Conservation (phyloP, 1,284 basidiomycete species). For the Malassezia caprae region DNA sequence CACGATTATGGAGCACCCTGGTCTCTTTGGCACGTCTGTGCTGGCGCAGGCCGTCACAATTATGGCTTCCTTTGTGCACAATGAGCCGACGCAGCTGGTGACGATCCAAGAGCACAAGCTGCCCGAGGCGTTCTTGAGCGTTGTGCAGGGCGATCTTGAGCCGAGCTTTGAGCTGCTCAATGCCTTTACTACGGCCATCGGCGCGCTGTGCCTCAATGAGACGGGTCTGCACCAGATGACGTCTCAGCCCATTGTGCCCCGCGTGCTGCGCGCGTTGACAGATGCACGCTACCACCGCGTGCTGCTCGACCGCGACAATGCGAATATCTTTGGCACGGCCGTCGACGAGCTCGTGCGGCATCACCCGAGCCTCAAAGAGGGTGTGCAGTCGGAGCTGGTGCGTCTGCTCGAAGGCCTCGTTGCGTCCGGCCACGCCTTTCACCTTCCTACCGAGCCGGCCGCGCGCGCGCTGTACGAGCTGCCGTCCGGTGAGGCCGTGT, state of each 20-base stretch:
- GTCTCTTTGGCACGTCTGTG: constrained; percentile 75
- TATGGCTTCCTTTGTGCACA: constrained; percentile 96
- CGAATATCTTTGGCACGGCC: constrained; percentile 71
- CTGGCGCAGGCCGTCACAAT: constrained; percentile 76
- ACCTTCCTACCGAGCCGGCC: constrained; percentile 18
- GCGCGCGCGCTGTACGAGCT: constrained; percentile 25
- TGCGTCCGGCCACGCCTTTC: constrained; percentile 57
- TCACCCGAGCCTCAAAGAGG: constrained; percentile 77
- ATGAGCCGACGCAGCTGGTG: constrained; percentile 86
- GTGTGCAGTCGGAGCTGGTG: constrained; percentile 61
- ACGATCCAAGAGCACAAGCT: constrained; percentile 85
- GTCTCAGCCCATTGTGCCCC: constrained; percentile 64
- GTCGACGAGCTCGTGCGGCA: constrained; percentile 94
- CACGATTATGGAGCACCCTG: constrained; percentile 71
- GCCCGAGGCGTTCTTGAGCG: constrained; percentile 77
- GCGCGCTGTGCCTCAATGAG: constrained; percentile 88
- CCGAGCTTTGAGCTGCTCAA: constrained; percentile 62
- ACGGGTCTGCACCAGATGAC: constrained; percentile 72
- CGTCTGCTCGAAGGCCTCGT: constrained; percentile 50
- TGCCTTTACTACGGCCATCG: constrained; percentile 88
- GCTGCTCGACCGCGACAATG: constrained; percentile 86
- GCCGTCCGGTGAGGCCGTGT: constrained; percentile 14
- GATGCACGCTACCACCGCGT: constrained; percentile 74
- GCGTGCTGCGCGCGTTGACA: constrained; percentile 75
- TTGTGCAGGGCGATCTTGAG: constrained; percentile 74